These are phyloP conservation scores for Agrostemma githago DNA, from an alignment of 148 eudicot species.

Conservation along the genomic window DNA sequence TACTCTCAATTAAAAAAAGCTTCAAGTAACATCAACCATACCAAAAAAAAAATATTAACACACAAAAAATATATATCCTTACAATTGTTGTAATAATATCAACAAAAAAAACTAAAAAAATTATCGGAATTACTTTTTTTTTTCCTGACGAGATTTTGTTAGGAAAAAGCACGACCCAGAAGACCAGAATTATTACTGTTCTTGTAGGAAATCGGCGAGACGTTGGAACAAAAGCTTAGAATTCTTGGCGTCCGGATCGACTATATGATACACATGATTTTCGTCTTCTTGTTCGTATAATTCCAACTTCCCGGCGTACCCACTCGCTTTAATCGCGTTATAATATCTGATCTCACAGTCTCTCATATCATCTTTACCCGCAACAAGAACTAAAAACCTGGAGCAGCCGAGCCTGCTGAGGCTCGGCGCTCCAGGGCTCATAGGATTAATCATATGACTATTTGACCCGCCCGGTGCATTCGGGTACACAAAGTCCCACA, in stretches of 20 bases:
- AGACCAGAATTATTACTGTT: too few relatives aligned
- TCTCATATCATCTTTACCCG: conserved; percentile 28
- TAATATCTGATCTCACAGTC: conserved; percentile 25
- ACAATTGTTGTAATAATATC: neutral
- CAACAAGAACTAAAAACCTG: conserved; percentile 30
- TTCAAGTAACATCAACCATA: neutral
- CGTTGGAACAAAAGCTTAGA: conserved; percentile 33
- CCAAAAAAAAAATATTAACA: neutral
- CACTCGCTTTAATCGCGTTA: conserved; percentile 28
- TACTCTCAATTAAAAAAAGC: neutral
- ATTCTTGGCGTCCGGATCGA: conserved; percentile 25
- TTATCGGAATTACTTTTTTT: too few relatives aligned
- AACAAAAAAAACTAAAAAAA: too few relatives aligned
- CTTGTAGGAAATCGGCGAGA: conserved; percentile 32
- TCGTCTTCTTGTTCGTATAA: conserved; percentile 29
- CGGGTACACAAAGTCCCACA: conserved; percentile 37
- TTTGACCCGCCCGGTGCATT: conserved; percentile 24
- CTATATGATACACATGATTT: conserved; percentile 33
- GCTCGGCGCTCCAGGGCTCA: conserved; percentile 22
- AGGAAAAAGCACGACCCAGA: too few relatives aligned
- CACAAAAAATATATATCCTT: too few relatives aligned
- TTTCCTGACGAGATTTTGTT: too few relatives aligned
- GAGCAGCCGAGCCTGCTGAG: conserved; percentile 25
- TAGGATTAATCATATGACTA: conserved; percentile 30
- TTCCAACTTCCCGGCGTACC: conserved; percentile 34